Percentiles rank a stretch among this genome's conserved stretches.
Evolutionary conservation across 2,329 filamentous ascomycete genomes (phyloP).

Genomic region (Curvularia eragrostidis): DNA sequence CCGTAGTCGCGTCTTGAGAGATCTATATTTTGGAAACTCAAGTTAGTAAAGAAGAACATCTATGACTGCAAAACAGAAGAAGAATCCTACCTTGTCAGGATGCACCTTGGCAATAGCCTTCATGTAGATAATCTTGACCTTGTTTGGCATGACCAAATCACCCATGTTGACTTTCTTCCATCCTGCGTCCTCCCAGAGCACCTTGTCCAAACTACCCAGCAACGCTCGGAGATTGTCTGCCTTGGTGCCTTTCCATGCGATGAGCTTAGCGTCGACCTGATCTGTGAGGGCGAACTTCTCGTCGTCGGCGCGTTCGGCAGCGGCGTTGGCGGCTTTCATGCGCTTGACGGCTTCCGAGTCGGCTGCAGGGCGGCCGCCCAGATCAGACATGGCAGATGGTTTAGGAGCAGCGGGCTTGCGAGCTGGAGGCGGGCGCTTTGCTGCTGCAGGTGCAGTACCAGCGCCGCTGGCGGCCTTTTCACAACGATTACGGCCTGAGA

Average conservation of each 20-base stretch:
- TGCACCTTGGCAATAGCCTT: conserved; percentile 98
- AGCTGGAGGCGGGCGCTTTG: conserved; percentile 37
- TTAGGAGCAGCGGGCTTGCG: conserved; percentile 37
- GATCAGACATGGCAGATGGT: conserved; percentile 53
- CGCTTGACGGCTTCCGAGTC: conserved; percentile 78
- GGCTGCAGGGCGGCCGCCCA: conserved; percentile 54
- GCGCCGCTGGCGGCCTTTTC: conserved; percentile 73
- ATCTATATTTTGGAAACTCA: conserved; percentile 50
- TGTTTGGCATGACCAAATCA: conserved; percentile 88
- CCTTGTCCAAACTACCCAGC: conserved; percentile 82
- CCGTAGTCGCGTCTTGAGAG: conserved; percentile 67
- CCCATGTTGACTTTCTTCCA: conserved; percentile 98
- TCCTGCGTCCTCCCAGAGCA: conserved; percentile 88
- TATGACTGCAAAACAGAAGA: no score
- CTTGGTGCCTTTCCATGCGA: conserved; percentile 87
- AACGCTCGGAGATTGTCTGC: conserved; percentile 89
- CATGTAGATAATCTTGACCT: conserved; percentile 98
- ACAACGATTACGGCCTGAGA: conserved; percentile 85
- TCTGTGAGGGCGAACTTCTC: conserved; percentile 92
- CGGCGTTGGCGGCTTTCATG: conserved; percentile 82
- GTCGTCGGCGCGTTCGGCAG: conserved; percentile 84
- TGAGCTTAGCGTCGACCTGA: conserved; percentile 79
- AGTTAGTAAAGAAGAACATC: not conserved
- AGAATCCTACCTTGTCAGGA: conserved; percentile 83
- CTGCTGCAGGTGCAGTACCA: conserved; percentile 24